Percentiles rank a stretch among this genome's conserved stretches.
Evolutionary conservation across 352 stramenopile genomes (phyloP).

Genomic region (Phytopythium boreale): DNA sequence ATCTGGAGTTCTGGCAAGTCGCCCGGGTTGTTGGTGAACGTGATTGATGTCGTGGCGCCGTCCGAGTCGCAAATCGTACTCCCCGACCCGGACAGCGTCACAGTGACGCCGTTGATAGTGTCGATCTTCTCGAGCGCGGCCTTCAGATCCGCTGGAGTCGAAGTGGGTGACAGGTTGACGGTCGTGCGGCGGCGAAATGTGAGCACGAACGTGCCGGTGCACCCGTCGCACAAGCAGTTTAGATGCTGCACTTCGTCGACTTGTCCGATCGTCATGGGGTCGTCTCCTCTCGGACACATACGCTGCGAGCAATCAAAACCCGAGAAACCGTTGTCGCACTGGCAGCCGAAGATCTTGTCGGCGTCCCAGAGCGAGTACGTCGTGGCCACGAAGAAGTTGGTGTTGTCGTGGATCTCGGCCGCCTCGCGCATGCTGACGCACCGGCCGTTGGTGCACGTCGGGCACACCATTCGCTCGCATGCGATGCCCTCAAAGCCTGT

Average conservation of each 20-base stretch:
- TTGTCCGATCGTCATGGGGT: constrained; percentile 73
- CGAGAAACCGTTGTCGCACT: constrained; percentile 89
- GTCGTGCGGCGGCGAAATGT: constrained; percentile 54
- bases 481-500: constrained; percentile 67
- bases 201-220: constrained; percentile 58
- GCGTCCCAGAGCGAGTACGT: constrained; percentile 81
- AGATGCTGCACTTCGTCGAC: constrained; percentile 79
- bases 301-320: constrained; percentile 83
- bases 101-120: constrained; percentile 46
- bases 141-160: constrained; percentile 34
- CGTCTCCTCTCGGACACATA: constrained; percentile 86
- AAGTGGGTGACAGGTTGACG: constrained; percentile 36
- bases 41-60: constrained; percentile 48
- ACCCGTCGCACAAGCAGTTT: constrained; percentile 59
- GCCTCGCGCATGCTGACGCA: constrained; percentile 73
- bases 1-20: constrained; percentile 49
- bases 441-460: constrained; percentile 59
- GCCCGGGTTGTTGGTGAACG: constrained; percentile 70
- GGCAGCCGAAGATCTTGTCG: constrained; percentile 77
- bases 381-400: constrained; percentile 55
- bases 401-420: constrained; percentile 50
- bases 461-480: constrained; percentile 69
- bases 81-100: constrained; percentile 16
- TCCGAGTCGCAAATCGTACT: constrained; percentile 32
- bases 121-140: constrained; percentile 55